Percentiles rank a stretch among this genome's conserved stretches.
phyloP scores from a whole-genome alignment of 805 yeast genomes.

The Metschnikowia reukaufii region DNA sequence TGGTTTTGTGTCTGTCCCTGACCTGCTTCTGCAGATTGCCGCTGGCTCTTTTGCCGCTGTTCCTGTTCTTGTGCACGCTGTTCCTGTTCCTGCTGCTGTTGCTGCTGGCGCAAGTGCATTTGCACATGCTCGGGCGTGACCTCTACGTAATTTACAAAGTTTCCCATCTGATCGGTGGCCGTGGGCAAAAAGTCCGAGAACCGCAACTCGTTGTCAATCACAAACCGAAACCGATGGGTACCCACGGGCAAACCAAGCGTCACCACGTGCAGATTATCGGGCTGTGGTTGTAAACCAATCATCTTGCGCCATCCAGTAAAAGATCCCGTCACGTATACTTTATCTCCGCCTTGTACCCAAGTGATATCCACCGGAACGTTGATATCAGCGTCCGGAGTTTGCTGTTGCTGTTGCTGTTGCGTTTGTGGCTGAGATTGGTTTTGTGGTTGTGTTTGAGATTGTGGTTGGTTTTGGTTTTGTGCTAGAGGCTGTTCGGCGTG shows the following conservation, averaged over 20 bases:
- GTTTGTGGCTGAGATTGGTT: conserved; percentile 8
- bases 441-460: conserved; percentile 9
- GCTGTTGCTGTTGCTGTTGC: conserved; percentile 3
- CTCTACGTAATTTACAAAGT: conserved; percentile 88
- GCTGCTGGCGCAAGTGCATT: conserved; percentile 30
- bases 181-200: conserved; percentile 90
- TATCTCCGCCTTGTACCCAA: conserved; percentile 96
- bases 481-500: conserved; percentile 9
- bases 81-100: conserved; percentile 23
- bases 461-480: too few relatives aligned
- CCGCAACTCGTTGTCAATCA: conserved; percentile 88
- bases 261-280: conserved; percentile 58
- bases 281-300: conserved; percentile 74
- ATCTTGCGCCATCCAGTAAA: conserved; percentile 98
- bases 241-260: conserved; percentile 83
- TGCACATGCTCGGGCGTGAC: conserved; percentile 48
- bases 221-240: conserved; percentile 89
- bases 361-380: conserved; percentile 64
- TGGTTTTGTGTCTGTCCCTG: conserved; percentile 14
- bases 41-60: conserved; percentile 17
- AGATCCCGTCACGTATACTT: conserved; percentile 95
- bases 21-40: conserved; percentile 15
- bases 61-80: conserved; percentile 18
- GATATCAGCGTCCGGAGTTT: conserved; percentile 27
- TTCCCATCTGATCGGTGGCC: conserved; percentile 96